These are phyloP conservation scores for Pterulicium gracile DNA, from an alignment of 1,284 basidiomycete genomes.

Conservation along the genomic window DNA sequence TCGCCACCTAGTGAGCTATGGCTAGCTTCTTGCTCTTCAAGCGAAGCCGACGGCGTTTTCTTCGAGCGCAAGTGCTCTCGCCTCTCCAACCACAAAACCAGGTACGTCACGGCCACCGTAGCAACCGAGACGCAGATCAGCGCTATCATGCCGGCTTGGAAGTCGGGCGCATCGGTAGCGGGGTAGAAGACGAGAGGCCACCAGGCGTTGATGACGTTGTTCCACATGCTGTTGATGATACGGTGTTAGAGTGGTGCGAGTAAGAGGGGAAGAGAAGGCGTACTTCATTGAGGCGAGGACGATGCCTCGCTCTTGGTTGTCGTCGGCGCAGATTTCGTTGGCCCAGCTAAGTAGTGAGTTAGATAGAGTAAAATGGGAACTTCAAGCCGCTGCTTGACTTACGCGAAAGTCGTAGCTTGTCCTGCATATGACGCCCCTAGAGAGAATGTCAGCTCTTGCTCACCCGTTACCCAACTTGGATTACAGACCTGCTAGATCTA, in stretches of 20 bases:
- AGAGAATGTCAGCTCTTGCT: background rate
- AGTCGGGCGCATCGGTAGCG: constrained; percentile 53
- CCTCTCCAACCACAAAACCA: constrained; percentile 49
- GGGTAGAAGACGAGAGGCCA: constrained; percentile 61
- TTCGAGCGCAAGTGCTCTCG: too few relatives aligned
- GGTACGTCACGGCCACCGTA: constrained; percentile 42
- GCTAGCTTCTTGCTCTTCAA: too few relatives aligned
- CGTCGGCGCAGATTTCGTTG: constrained; percentile 59
- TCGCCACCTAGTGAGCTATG: too few relatives aligned
- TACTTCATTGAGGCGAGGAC: constrained; percentile 66
- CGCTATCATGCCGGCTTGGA: constrained; percentile 54
- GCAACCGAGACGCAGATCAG: constrained; percentile 49
- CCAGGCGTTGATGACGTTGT: constrained; percentile 61
- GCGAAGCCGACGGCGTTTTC: too few relatives aligned
- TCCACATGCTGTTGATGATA: constrained; percentile 45
- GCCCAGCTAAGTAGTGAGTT: constrained; percentile 36
- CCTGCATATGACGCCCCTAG: constrained; percentile 51
- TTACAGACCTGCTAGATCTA: constrained; percentile 32
- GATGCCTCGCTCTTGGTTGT: constrained; percentile 53
- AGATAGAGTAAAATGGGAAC: background rate
- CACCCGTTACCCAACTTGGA: background rate
- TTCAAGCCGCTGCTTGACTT: too few relatives aligned
- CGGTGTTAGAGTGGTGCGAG: constrained; percentile 3
- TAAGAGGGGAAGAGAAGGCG: constrained; percentile 11
- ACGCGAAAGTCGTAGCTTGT: constrained; percentile 63